A percentile compares a stretch with the other conserved stretches of the same genome.
phyloP scores from a whole-genome alignment of 768 basidiomycete species.

The Zangia roseola region DNA sequence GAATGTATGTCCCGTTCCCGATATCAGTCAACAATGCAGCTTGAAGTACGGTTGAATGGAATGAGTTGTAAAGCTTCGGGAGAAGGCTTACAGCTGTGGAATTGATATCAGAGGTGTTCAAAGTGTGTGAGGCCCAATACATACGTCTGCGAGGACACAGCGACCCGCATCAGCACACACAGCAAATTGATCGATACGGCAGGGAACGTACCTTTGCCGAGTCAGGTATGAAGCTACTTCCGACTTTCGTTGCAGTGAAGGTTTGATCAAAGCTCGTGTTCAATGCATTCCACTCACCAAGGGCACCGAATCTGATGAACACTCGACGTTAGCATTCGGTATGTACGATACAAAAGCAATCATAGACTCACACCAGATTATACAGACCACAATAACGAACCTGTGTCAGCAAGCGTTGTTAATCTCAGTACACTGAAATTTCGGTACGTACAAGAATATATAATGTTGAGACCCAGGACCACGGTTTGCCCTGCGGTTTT shows the following conservation, averaged over 20 bases:
- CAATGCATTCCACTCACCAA: too few species aligned
- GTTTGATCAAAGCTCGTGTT: too few species aligned
- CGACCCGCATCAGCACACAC: background rate
- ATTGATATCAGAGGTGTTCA: background rate
- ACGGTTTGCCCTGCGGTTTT: background rate
- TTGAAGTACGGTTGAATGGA: background rate
- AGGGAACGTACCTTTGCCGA: background rate
- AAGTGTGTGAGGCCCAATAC: background rate
- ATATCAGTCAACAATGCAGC: background rate
- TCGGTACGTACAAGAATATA: background rate
- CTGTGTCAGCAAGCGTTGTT: too few species aligned
- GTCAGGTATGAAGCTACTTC: background rate
- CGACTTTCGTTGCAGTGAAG: background rate
- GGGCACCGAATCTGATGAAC: background rate
- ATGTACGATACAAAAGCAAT: too few species aligned
- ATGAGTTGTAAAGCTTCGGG: background rate
- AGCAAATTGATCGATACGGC: too few species aligned
- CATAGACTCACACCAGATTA: background rate
- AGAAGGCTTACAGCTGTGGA: background rate
- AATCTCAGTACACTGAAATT: background rate
- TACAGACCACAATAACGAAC: conserved; percentile 3
- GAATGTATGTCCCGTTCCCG: background rate
- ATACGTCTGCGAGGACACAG: background rate
- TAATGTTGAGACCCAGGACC: background rate
- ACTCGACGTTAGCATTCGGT: background rate